These are phyloP conservation scores for Venturia carpophila DNA, from an alignment of 2,329 filamentous ascomycete species.

Conservation along the genomic window DNA sequence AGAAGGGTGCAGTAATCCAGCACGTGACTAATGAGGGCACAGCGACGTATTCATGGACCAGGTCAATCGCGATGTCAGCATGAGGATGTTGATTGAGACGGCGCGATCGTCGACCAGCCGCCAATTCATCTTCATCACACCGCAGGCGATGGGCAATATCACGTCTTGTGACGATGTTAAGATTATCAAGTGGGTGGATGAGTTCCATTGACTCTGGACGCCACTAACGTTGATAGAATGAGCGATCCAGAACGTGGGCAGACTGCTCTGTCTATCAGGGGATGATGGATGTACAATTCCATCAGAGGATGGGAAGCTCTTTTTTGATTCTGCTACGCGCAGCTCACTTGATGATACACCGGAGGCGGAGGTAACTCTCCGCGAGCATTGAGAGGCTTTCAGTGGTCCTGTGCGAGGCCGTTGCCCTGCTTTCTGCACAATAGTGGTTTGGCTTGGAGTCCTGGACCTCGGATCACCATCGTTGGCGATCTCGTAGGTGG, in stretches of 20 bases:
- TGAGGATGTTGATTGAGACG: conserved; percentile 86
- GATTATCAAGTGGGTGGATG: conserved; percentile 39
- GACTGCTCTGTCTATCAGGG: conserved; percentile 32
- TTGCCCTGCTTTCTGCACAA: too few species aligned
- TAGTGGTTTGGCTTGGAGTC: too few species aligned
- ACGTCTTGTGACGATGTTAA: conserved; percentile 63
- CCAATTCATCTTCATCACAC: conserved; percentile 95
- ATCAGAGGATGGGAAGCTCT: background rate
- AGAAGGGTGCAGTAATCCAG: background rate
- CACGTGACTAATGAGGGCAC: conserved; percentile 21
- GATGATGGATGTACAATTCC: background rate
- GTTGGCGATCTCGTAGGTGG: too few species aligned
- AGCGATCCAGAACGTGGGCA: conserved; percentile 45
- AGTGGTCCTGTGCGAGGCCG: too few species aligned
- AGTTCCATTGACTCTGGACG: background rate
- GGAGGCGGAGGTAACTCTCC: background rate
- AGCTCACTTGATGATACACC: conserved; percentile 2
- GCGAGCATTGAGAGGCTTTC: too few species aligned
- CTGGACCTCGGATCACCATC: too few species aligned
- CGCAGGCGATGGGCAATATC: conserved; percentile 64
- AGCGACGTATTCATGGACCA: conserved; percentile 97
- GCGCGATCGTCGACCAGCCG: conserved; percentile 80
- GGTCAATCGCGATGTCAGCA: conserved; percentile 87
- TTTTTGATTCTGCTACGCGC: background rate
- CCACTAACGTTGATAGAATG: conserved; percentile 44